These are phyloP conservation scores for Arachnomyces sp. DNA, from an alignment of 2,329 filamentous ascomycete species.

Conservation along the genomic window DNA sequence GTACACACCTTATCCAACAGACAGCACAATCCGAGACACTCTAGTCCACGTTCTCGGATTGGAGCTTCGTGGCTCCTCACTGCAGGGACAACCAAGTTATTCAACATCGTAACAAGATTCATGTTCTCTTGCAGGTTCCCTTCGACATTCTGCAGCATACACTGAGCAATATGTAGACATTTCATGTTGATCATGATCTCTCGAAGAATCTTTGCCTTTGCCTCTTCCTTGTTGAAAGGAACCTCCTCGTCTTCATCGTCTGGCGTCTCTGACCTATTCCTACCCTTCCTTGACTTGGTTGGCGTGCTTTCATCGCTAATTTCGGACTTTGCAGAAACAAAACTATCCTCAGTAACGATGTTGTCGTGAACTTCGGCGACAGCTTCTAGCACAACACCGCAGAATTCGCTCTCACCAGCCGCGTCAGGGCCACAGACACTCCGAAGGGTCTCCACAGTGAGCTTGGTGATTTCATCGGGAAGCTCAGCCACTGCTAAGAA, in stretches of 20 bases:
- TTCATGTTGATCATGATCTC: constrained; percentile 98
- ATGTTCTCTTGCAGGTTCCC: constrained; percentile 82
- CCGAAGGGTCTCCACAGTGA: constrained; percentile 72
- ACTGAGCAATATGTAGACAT: constrained; percentile 92
- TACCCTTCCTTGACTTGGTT: constrained; percentile 25
- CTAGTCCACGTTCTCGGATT: constrained; percentile 79
- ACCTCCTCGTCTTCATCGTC: constrained; percentile 48
- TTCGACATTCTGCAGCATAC: constrained; percentile 89
- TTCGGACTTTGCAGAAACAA: constrained; percentile 86
- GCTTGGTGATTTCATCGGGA: constrained; percentile 85
- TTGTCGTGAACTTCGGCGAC: constrained; percentile 95
- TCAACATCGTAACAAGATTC: constrained; percentile 92
- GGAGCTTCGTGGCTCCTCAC: constrained; percentile 88
- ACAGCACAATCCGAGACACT: constrained; percentile 84
- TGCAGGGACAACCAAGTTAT: constrained; percentile 91
- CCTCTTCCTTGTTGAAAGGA: constrained; percentile 45
- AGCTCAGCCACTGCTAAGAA: constrained; percentile 77
- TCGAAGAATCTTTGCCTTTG: constrained; percentile 61
- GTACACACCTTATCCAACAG: constrained; percentile 66
- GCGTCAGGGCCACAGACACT: constrained; percentile 63
- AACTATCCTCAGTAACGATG: constrained; percentile 72
- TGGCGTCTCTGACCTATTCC: constrained; percentile 34
- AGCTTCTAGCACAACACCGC: constrained; percentile 65
- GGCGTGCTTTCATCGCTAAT: constrained; percentile 59
- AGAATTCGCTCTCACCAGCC: constrained; percentile 43